Percentiles rank a stretch among this genome's conserved stretches.
Conservation (phyloP, 1,284 basidiomycete genomes). For the Microbotryum saponariae region DNA sequence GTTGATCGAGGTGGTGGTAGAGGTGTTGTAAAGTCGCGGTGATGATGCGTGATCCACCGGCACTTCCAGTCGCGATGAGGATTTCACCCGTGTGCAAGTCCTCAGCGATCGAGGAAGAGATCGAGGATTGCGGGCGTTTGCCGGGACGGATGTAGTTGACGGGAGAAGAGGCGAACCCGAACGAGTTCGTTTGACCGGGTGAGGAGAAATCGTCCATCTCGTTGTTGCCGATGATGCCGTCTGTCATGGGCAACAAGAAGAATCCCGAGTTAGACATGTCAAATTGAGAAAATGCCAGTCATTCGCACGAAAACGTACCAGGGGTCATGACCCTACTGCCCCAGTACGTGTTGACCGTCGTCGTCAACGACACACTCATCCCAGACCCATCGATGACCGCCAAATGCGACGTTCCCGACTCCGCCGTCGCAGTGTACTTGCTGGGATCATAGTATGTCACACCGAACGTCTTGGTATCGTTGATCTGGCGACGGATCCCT, state of each 20-base stretch:
- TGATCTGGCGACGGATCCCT: conserved; percentile 36
- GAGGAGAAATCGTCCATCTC: conserved; percentile 45
- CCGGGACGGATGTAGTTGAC: conserved; percentile 42
- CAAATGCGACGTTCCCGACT: conserved; percentile 43
- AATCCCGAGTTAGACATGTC: conserved; percentile 17
- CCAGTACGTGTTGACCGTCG: conserved; percentile 45
- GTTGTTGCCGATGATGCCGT: conserved; percentile 38
- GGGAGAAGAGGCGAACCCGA: conserved; percentile 40
- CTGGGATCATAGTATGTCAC: conserved; percentile 41
- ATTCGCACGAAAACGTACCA: conserved; percentile 1
- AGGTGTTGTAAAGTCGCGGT: conserved; percentile 43
- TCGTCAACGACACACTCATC: conserved; percentile 43
- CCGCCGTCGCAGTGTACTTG: conserved; percentile 37
- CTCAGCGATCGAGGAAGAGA: conserved; percentile 42
- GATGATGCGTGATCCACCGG: conserved; percentile 45
- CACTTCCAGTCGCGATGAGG: conserved; percentile 41
- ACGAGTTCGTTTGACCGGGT: conserved; percentile 41
- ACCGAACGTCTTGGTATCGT: conserved; percentile 34
- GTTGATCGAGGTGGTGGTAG: conserved; percentile 38
- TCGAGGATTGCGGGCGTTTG: conserved; percentile 43
- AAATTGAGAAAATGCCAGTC: too few relatives aligned
- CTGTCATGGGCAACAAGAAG: conserved; percentile 31
- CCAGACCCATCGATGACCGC: conserved; percentile 42
- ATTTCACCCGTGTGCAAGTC: conserved; percentile 39
- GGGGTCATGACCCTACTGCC: conserved; percentile 37